Base-by-base conservation (phyloP, 148 eudicot genomes). In the Polygonum aviculare region DNA sequence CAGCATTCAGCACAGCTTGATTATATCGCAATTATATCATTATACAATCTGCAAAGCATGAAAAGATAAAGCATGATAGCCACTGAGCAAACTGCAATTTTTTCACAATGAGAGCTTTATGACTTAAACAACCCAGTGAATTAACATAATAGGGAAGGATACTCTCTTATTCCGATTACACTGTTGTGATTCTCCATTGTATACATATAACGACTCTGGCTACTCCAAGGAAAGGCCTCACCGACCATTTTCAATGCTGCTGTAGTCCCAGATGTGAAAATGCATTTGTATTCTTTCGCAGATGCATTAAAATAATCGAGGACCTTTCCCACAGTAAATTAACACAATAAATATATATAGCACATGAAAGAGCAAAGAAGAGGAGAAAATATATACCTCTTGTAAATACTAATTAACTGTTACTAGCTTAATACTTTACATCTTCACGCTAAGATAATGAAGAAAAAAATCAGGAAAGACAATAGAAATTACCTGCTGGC, bases 101-200 rank as follows among this genome's bases (percentile, higher is more conserved):
- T 44, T 57, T 57, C 31, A 57, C 63, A 57, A 57, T 11, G 63
- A 21, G 63, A n/a, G 63, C n/a, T n/a, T 57, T 57, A 9, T 57
- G 26, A 7, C 31, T 22, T 57, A 21, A 19, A 18, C 63, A 57
- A 57, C 10, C 63, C 63, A 21, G 31, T 19, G 31, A 57, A 57
- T 21, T 57, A 7, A 57, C 21, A 67, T 15, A 45, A 67, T 22
- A 72, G 47, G 38, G 52, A 57, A 91, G 96, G 93, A 88, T 95
- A 95, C 98, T 95, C 98, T 86, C 98, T 85, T 52, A 95, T 89
- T 57, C 98, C 98, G 83, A 95, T 78, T 45, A 95, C 98, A 72
- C 98, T 95, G 74, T 92, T 95, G 85, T 95, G 98, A 81, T 95
- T 95, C 86, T 95, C 98, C 91, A 88, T 89, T 19, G 96, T 90